These are phyloP conservation scores for Danielia reshetovae DNA, from an alignment of 805 yeast genomes.

Conservation along the genomic window DNA sequence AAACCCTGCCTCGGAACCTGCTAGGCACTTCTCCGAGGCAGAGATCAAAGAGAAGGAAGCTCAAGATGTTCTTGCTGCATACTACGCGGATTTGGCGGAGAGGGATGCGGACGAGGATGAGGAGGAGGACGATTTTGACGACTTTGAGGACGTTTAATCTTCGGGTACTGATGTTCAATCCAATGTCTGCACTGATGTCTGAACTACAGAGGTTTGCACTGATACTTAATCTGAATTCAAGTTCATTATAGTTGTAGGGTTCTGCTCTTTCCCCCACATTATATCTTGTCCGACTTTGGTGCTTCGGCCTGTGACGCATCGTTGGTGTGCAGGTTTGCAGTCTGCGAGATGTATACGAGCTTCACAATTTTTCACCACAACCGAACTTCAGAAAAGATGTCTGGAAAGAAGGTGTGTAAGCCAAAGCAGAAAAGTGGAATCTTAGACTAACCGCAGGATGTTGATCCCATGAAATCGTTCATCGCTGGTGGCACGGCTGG, in stretches of 20 bases:
- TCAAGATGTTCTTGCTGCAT: constrained; percentile 62
- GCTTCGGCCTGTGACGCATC: no score
- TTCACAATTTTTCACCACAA: no score
- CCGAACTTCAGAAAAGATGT: no score
- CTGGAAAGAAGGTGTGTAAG: constrained; percentile 12
- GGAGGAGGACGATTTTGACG: constrained; percentile 51
- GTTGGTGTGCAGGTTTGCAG: no score
- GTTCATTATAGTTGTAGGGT: no score
- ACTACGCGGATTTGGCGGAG: constrained; percentile 72
- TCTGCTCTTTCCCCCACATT: no score
- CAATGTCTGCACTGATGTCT: no score
- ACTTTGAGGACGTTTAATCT: constrained; percentile 27
- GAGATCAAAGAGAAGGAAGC: constrained; percentile 44
- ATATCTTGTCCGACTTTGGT: no score
- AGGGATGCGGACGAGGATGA: constrained; percentile 61
- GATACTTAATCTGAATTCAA: no score
- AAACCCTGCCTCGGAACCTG: constrained; percentile 2
- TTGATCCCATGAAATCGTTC: constrained; percentile 77
- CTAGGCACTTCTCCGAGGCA: constrained; percentile 9
- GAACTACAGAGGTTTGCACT: no score
- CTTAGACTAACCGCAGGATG: constrained; percentile 27
- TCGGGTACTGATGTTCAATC: no score
- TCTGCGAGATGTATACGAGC: no score
- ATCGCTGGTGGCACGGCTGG: constrained; percentile 97
- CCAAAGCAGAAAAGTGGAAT: background rate